A percentile compares a stretch with the other conserved stretches of the same genome.
Conservation (phyloP, 192 early-diverging fungal genomes). For the Allomyces macrogynus region DNA sequence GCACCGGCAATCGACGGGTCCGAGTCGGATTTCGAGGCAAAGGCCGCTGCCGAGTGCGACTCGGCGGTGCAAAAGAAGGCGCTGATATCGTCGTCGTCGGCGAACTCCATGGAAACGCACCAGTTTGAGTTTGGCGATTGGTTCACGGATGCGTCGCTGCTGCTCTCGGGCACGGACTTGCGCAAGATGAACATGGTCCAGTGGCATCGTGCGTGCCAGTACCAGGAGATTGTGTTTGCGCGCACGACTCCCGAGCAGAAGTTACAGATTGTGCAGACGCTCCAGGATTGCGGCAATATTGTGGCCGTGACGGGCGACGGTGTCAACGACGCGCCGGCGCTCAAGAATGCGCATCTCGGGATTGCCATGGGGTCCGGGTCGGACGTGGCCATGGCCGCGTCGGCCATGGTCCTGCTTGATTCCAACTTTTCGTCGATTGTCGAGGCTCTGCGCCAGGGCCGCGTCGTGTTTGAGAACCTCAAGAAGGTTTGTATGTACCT, state of each 20-base stretch:
- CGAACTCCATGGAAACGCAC: not conserved
- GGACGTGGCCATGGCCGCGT: slow-evolving; percentile 53
- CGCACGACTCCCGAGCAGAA: slow-evolving; percentile 80
- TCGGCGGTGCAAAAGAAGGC: not conserved
- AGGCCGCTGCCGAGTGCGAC: slow-evolving; percentile 1
- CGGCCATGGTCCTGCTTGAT: slow-evolving; percentile 40
- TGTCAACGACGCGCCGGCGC: slow-evolving; percentile 74
- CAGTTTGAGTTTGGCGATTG: not conserved
- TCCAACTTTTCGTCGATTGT: slow-evolving; percentile 38
- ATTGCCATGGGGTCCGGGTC: slow-evolving; percentile 70
- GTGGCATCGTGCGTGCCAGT: slow-evolving; percentile 47
- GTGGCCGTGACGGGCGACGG: slow-evolving; percentile 89
- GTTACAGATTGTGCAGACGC: slow-evolving; percentile 43
- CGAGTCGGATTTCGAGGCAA: not conserved
- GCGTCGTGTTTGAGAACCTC: slow-evolving; percentile 68
- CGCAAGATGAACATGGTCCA: slow-evolving; percentile 28
- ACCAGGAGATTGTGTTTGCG: slow-evolving; percentile 65
- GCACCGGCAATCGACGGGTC: not conserved
- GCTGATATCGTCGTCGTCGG: not conserved
- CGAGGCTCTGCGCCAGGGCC: slow-evolving; percentile 55
- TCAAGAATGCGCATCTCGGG: slow-evolving; percentile 74
- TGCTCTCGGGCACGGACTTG: slow-evolving; percentile 48
- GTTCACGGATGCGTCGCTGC: slow-evolving; percentile 15
- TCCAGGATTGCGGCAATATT: slow-evolving; percentile 40
- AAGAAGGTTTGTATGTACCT: slow-evolving; percentile 72